Base-by-base conservation (phyloP, 2,329 filamentous ascomycete species). In the Cladophialophora psammophila region DNA sequence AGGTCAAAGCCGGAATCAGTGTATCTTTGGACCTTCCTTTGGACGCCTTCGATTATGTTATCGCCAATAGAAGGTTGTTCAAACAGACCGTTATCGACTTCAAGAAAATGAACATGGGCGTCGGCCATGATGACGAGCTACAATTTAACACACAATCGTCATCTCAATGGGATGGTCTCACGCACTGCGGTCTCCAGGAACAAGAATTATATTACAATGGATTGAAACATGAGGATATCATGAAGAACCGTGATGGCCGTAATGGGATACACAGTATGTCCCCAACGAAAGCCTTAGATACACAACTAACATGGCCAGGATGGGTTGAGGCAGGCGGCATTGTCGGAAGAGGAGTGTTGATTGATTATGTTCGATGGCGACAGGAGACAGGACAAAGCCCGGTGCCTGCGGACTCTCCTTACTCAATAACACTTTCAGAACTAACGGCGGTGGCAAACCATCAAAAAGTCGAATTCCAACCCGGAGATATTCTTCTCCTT, bases 341-440 rank as follows among this genome's bases (percentile, higher is more conserved):
- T 9, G 84, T 85, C 3, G 85, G 81, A 0, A 80, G 87, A 1
- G 87, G 85, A 5, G 83, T 88, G 0, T 77, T 89, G 20, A 79
- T 89, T 59, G 86, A 88, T 75, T 88, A 81, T 67, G 69, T 72
- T 42, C 34, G 20, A 4, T 60, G 56, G 56, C 18, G 34, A 45
- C 7, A 60, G n/a, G 56, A 60, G 36, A 60, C 56, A 5, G 34
- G 38, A 45, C 56, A 60, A 32, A 8, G 13, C 1, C 56, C 56
- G n/a, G 36, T 45, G 7, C 20, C 34, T 8, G 34, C 34, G 5
- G 56, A 31, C 56, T 26, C 35, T 20, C 12, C 34, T 48, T 38
- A 60, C 38, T n/a, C 35, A 13, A 34, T 60, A 10, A 60, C 56
- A 13, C 1, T 60, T 4, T 9, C 7, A 10, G 56, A 60, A 12